phyloP scores from a whole-genome alignment of 768 basidiomycete species.

The Xanthoconium purpureum region DNA sequence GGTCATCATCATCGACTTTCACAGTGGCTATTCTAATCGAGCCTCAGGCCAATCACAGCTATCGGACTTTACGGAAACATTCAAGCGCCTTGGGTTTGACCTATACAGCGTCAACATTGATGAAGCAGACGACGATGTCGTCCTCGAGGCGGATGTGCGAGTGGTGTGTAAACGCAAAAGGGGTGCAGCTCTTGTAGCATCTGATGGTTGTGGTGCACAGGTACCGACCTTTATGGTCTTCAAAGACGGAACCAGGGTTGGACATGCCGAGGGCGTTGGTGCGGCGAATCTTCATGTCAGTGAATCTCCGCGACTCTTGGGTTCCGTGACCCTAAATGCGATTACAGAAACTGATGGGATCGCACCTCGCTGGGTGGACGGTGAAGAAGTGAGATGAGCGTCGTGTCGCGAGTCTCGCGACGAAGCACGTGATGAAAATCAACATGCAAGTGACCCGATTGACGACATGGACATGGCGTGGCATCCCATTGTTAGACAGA shows the following conservation, averaged over 20 bases:
- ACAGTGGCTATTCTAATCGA: constrained; percentile 5
- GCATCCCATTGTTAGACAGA: too few species aligned
- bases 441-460: too few species aligned
- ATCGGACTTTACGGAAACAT: constrained; percentile 19
- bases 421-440: constrained; percentile 15
- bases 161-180: constrained; percentile 43
- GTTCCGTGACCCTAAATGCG: background rate
- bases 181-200: background rate
- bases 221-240: constrained; percentile 30
- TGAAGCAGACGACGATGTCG: constrained; percentile 45
- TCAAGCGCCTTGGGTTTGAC: constrained; percentile 36
- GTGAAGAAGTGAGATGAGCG: background rate
- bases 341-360: constrained; percentile 21
- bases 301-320: constrained; percentile 8
- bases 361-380: constrained; percentile 11
- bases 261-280: constrained; percentile 25
- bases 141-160: constrained; percentile 56
- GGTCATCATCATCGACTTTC: constrained; percentile 23
- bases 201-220: constrained; percentile 5
- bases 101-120: constrained; percentile 81
- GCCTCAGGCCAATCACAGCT: constrained; percentile 12
- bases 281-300: constrained; percentile 26
- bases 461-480: background rate
- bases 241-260: constrained; percentile 29
- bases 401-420: background rate